These are phyloP conservation scores for Albugo laibachii DNA, from an alignment of 352 stramenopile genomes.

Conservation along the genomic window DNA sequence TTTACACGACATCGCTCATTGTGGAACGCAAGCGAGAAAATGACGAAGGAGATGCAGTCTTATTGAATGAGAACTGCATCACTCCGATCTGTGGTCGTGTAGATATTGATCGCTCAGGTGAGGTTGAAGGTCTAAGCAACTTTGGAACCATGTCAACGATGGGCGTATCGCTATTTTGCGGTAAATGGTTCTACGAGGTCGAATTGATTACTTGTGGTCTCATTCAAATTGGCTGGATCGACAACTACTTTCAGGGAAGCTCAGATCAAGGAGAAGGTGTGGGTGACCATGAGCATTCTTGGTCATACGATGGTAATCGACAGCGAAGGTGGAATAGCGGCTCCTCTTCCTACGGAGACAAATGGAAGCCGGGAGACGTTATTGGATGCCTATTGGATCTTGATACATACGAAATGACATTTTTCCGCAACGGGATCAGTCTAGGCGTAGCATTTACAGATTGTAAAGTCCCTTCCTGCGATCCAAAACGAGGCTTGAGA, in stretches of 20 bases:
- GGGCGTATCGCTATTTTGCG: slow-evolving; percentile 45
- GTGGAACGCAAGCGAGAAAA: slow-evolving; percentile 71
- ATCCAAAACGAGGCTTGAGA: slow-evolving; percentile 53
- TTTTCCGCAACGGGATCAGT: slow-evolving; percentile 77
- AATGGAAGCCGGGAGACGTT: slow-evolving; percentile 82
- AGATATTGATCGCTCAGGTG: slow-evolving; percentile 68
- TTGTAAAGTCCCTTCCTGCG: slow-evolving; percentile 20
- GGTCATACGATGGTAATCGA: slow-evolving; percentile 85
- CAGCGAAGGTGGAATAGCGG: slow-evolving; percentile 83
- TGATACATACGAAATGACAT: slow-evolving; percentile 58
- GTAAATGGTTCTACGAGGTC: slow-evolving; percentile 90
- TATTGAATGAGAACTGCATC: slow-evolving; percentile 46
- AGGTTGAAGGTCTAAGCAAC: slow-evolving; percentile 77
- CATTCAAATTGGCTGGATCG: slow-evolving; percentile 87
- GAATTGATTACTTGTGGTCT: slow-evolving; percentile 77
- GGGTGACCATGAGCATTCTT: slow-evolving; percentile 81
- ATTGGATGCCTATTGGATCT: slow-evolving; percentile 82
- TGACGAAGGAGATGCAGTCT: slow-evolving; percentile 32
- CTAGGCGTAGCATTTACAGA: slow-evolving; percentile 59
- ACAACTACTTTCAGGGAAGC: slow-evolving; percentile 79
- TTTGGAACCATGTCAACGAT: slow-evolving; percentile 71
- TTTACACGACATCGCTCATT: slow-evolving; percentile 77
- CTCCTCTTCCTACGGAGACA: slow-evolving; percentile 74
- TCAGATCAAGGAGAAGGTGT: slow-evolving; percentile 83
- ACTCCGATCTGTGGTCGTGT: slow-evolving; percentile 55